A percentile compares a stretch with the other conserved stretches of the same genome.
These are phyloP conservation scores for Hypoxylon fuscum DNA, from an alignment of 495 filamentous ascomycete species.

Conservation along the genomic window DNA sequence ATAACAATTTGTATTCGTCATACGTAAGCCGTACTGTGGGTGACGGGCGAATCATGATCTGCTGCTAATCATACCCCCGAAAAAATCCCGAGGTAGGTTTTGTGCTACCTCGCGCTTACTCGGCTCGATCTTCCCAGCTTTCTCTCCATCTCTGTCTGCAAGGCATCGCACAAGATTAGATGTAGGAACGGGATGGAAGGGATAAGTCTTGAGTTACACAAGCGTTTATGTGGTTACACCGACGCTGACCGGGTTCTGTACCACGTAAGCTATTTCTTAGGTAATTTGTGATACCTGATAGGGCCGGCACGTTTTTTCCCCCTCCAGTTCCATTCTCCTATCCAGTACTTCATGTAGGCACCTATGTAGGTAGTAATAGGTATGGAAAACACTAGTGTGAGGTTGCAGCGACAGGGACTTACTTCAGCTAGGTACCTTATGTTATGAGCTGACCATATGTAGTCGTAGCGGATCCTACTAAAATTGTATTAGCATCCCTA, in stretches of 20 bases:
- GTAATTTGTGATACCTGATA: constrained; percentile 1
- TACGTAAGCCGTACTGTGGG: constrained; percentile 11
- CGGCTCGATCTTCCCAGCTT: constrained; percentile 9
- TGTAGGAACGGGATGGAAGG: neutral
- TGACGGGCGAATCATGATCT: constrained; percentile 10
- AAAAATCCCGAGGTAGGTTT: neutral
- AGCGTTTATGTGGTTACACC: constrained; percentile 35
- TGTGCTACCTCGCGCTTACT: constrained; percentile 35
- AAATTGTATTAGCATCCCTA: constrained; percentile 3
- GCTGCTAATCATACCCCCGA: neutral
- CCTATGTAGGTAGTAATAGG: too few species aligned
- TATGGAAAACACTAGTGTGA: constrained; percentile 9
- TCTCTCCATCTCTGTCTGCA: neutral
- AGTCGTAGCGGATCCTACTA: constrained; percentile 21
- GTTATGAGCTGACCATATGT: constrained; percentile 23
- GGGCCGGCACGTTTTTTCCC: too few species aligned
- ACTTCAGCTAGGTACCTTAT: neutral
- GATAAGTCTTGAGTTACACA: constrained; percentile 24
- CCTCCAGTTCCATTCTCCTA: neutral
- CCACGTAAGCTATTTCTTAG: constrained; percentile 10
- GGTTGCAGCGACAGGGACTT: constrained; percentile 3
- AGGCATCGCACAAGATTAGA: neutral
- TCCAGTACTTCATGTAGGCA: too few species aligned
- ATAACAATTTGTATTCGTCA: constrained; percentile 15
- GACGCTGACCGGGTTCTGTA: constrained; percentile 16